phyloP scores from a whole-genome alignment of 2,329 filamentous ascomycete genomes.

The Aspergillus ruber region DNA sequence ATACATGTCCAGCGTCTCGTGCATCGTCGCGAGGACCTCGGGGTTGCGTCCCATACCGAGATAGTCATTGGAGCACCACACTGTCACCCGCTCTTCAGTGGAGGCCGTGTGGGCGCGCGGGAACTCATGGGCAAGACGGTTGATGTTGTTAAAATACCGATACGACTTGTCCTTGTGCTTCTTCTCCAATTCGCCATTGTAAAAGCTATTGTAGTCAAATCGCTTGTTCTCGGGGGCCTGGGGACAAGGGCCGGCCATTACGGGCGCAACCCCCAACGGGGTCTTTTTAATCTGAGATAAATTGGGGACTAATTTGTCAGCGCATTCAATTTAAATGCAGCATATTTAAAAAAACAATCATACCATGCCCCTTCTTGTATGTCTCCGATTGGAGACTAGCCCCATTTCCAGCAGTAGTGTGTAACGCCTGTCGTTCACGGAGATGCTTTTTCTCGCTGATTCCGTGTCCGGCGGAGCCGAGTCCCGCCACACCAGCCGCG shows the following conservation, averaged over 20 bases:
- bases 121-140: slow-evolving; percentile 92
- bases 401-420: slow-evolving; percentile 71
- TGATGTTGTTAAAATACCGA: slow-evolving; percentile 99
- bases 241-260: slow-evolving; percentile 39
- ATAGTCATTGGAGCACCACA: slow-evolving; percentile 99
- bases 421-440: slow-evolving; percentile 56
- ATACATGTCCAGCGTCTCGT: slow-evolving; percentile 88
- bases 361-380: slow-evolving; percentile 45
- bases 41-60: slow-evolving; percentile 94
- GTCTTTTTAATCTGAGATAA: not conserved
- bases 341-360: slow-evolving; percentile 11
- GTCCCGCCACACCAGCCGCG: slow-evolving; percentile 22
- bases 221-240: slow-evolving; percentile 47
- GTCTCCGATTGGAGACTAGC: slow-evolving; percentile 64
- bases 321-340: not conserved
- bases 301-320: not conserved
- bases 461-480: slow-evolving; percentile 7
- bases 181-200: slow-evolving; percentile 82
- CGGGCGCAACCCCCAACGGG: slow-evolving; percentile 5
- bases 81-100: slow-evolving; percentile 79
- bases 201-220: slow-evolving; percentile 91
- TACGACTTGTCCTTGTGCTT: slow-evolving; percentile 99
- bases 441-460: slow-evolving; percentile 31
- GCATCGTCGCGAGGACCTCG: slow-evolving; percentile 83
- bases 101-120: slow-evolving; percentile 86